Evolutionary conservation across 164 flowering plant genomes (phyloP).

Genomic region (Macadamia integrifolia): DNA sequence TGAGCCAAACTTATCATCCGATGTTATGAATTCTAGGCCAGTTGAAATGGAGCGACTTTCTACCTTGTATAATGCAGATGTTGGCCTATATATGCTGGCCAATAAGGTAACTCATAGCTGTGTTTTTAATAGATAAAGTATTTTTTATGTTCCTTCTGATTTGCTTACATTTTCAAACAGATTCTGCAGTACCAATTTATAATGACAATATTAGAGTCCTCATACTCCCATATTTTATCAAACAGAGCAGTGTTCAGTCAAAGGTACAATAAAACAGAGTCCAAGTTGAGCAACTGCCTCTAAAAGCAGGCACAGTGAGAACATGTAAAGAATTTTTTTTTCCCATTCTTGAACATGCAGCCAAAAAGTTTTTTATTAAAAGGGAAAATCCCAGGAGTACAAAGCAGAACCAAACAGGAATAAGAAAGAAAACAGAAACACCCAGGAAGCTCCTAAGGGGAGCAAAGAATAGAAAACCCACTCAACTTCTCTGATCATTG

Average conservation of each 20-base stretch:
- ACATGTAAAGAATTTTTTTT: no score
- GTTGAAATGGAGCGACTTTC: constrained; percentile 89
- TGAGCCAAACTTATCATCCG: constrained; percentile 58
- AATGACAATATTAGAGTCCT: no score
- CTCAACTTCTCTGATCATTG: no score
- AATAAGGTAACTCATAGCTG: constrained; percentile 59
- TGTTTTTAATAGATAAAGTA: background rate
- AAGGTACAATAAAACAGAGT: background rate
- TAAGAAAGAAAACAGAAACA: no score
- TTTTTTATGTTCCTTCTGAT: background rate
- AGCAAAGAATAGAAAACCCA: no score
- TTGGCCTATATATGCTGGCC: constrained; percentile 99
- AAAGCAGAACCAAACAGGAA: no score
- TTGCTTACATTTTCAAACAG: background rate
- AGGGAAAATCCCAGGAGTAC: no score
- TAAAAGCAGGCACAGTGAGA: background rate
- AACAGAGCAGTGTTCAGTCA: background rate
- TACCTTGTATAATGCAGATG: constrained; percentile 96
- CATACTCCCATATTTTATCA: no score
- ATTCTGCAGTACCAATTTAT: background rate
- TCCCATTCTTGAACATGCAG: no score
- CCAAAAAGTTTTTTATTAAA: no score
- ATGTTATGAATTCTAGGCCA: constrained; percentile 54
- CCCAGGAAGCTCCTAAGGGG: no score
- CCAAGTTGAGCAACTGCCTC: background rate